Evolutionary conservation across 1,284 basidiomycete genomes (phyloP).

Genomic region (Cutaneotrichosporon mucoides): DNA sequence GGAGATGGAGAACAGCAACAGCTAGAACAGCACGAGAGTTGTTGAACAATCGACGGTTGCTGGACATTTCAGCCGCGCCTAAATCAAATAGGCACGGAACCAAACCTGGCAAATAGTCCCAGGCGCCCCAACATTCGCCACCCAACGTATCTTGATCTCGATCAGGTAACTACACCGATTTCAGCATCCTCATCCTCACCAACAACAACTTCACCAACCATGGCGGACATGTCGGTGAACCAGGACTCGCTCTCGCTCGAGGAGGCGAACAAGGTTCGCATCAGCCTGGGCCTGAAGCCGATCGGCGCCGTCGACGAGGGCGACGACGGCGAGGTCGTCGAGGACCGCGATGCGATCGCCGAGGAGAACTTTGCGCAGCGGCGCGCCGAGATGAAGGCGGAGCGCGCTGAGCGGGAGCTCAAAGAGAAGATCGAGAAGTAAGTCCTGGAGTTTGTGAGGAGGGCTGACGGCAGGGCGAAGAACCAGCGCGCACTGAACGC

Average conservation of each 20-base stretch:
- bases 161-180: neutral
- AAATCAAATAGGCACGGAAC: neutral
- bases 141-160: conserved; percentile 12
- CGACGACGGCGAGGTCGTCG: conserved; percentile 12
- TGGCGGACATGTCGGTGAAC: conserved; percentile 50
- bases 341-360: conserved; percentile 62
- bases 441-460: conserved; percentile 51
- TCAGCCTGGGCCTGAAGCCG: conserved; percentile 89
- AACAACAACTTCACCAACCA: neutral
- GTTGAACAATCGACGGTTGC: neutral
- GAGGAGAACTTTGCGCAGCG: conserved; percentile 76
- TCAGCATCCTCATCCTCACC: neutral
- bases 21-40: neutral
- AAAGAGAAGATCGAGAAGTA: conserved; percentile 82
- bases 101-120: neutral
- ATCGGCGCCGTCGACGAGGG: conserved; percentile 64
- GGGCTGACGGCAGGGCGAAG: conserved; percentile 9
- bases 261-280: conserved; percentile 96
- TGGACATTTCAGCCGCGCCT: neutral
- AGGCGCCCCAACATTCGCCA: conserved; percentile 15
- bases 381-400: conserved; percentile 65
- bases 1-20: neutral
- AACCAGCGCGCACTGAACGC: conserved; percentile 66
- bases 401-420: conserved; percentile 69
- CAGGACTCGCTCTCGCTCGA: conserved; percentile 72